A percentile compares a stretch with the other conserved stretches of the same genome.
Conservation (phyloP, 257 asterid genomes). For the Lavandula angustifolia region DNA sequence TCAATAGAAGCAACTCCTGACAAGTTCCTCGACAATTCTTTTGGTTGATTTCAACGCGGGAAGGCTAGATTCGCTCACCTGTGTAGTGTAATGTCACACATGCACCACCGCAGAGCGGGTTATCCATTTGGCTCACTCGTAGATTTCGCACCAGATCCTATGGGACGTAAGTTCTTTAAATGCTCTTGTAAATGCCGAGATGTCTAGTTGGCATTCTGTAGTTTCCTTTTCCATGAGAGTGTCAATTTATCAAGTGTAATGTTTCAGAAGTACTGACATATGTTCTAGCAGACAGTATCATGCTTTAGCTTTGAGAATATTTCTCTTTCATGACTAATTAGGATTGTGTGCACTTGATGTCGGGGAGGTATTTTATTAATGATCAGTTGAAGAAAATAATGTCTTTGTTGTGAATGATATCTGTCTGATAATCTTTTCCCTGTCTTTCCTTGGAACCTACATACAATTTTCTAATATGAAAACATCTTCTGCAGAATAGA, state of each 20-base stretch:
- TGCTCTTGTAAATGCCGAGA: conserved; percentile 11
- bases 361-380: not conserved
- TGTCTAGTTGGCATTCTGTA: not conserved
- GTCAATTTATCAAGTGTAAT: conserved; percentile 19
- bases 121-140: conserved; percentile 98
- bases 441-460: too few relatives aligned
- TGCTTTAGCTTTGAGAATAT: conserved; percentile 7
- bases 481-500: too few relatives aligned
- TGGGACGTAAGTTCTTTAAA: conserved; percentile 60
- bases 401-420: too few relatives aligned
- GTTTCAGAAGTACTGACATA: conserved; percentile 3
- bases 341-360: conserved; percentile 8
- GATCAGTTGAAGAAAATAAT: not conserved
- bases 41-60: conserved; percentile 30
- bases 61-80: conserved; percentile 99
- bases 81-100: conserved; percentile 92
- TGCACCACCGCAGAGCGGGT: conserved; percentile 97
- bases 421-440: too few relatives aligned
- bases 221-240: not conserved
- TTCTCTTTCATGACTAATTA: not conserved
- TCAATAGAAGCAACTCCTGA: conserved; percentile 25
- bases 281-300: not conserved
- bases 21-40: conserved; percentile 18
- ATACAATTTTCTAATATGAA: too few relatives aligned
- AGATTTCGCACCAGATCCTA: conserved; percentile 90